phyloP scores from a whole-genome alignment of 179 eudicot species.

The Corrigiola litoralis region DNA sequence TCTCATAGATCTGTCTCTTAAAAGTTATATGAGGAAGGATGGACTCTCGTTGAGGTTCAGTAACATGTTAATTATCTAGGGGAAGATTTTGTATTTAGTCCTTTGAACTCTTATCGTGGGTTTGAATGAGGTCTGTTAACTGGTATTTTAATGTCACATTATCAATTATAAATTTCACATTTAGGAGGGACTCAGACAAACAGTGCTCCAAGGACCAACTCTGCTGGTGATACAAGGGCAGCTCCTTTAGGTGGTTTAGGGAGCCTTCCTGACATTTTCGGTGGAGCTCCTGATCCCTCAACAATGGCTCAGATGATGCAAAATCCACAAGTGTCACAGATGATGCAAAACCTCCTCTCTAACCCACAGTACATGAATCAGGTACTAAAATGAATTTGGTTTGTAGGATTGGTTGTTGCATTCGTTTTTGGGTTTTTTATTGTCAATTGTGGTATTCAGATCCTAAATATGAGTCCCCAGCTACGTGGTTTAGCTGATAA shows the following conservation, averaged over 20 bases:
- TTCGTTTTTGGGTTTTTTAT: background rate
- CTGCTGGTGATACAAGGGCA: conserved; percentile 56
- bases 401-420: background rate
- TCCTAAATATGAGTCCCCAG: conserved; percentile 47
- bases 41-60: background rate
- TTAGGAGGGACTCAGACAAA: conserved; percentile 63
- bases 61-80: background rate
- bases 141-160: background rate
- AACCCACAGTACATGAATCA: conserved; percentile 85
- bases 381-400: conserved; percentile 34
- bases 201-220: conserved; percentile 51
- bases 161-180: background rate
- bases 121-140: background rate
- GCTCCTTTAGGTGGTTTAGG: conserved; percentile 60
- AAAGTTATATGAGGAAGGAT: too few relatives aligned
- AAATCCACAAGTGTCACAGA: conserved; percentile 82
- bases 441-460: conserved; percentile 19
- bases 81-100: background rate
- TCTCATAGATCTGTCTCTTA: too few relatives aligned
- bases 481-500: conserved; percentile 65
- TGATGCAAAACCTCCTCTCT: conserved; percentile 87
- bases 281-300: conserved; percentile 61
- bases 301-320: conserved; percentile 65
- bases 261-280: conserved; percentile 57
- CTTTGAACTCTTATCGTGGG: background rate